A percentile compares a stretch with the other conserved stretches of the same genome.
Evolutionary conservation across 768 basidiomycete genomes (phyloP).

Genomic region (Pleurotus platypus): DNA sequence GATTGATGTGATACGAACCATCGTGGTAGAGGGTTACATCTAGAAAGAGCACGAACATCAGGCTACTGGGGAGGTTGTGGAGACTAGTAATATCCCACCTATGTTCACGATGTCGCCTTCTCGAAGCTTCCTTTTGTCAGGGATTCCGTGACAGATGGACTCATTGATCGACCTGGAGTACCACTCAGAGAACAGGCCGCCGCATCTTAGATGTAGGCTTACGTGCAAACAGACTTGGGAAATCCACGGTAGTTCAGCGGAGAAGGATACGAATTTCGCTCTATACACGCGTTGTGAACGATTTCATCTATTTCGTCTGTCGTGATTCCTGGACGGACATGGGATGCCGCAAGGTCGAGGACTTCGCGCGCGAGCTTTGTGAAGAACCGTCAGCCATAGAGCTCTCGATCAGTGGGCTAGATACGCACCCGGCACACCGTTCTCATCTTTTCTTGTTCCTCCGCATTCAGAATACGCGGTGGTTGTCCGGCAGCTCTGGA

Average conservation of each 20-base stretch:
- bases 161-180: slow-evolving; percentile 83
- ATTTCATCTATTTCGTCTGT: slow-evolving; percentile 94
- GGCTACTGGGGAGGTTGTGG: slow-evolving; percentile 13
- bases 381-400: not conserved
- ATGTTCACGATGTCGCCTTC: slow-evolving; percentile 98
- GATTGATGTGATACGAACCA: slow-evolving; percentile 36
- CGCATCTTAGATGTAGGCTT: slow-evolving; percentile 24
- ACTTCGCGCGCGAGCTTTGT: slow-evolving; percentile 83
- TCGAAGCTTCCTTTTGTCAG: slow-evolving; percentile 75
- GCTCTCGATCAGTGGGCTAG: not conserved
- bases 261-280: slow-evolving; percentile 90
- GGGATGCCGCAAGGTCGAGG: slow-evolving; percentile 86
- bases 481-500: slow-evolving; percentile 53
- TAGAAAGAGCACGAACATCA: slow-evolving; percentile 21
- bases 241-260: slow-evolving; percentile 88
- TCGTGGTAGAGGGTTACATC: slow-evolving; percentile 81
- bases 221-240: slow-evolving; percentile 98
- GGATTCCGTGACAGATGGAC: slow-evolving; percentile 96
- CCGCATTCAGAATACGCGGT: slow-evolving; percentile 58
- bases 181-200: not conserved
- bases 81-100: slow-evolving; percentile 39
- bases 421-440: slow-evolving; percentile 74
- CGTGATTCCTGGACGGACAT: slow-evolving; percentile 86
- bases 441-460: slow-evolving; percentile 90
- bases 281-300: slow-evolving; percentile 88